Evolutionary conservation across 2,329 filamentous ascomycete genomes (phyloP), one percentile per base, ranked within the genome.

Genomic region (Xylaria sp.): DNA sequence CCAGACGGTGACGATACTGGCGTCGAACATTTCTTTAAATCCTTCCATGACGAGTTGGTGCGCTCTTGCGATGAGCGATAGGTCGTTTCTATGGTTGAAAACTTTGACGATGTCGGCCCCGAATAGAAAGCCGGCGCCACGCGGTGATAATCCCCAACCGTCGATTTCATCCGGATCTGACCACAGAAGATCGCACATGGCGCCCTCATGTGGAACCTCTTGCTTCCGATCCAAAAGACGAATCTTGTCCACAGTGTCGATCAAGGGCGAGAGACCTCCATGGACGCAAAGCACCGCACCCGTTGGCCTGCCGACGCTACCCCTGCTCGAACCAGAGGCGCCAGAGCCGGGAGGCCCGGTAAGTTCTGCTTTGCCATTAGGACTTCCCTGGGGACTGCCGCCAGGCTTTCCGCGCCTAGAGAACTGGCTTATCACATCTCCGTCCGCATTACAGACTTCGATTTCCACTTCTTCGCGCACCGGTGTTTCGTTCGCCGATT

Each of bases 21-120:
- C 92, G 78, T 97, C 94, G 78, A 98, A 99, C 94, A 98, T 98
- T 80, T 98, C 96, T 83, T 98, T 98, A 82, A 98, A 99, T 0
- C 96, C 96, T 80, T 99, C 96, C 96, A 98, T 99, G 73, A 99
- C 96, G 25, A 99, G 89, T 81, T 99, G 96, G 79, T 99, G 96
- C 0, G 96, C 96, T 65, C 96, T 90, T 20, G 95, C 96, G 73
- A 99, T 96, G 62, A 99, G 87, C 25, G 91, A 94, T 34, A 99
- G 87, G 78, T 97, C 93, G 80, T 99, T 99, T 67, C 90, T 89
- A 81, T 98, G 91, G 82, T 98, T 99, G 84, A 99, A 99, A 73
- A 91, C 90, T 77, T 96, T 97, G 77, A 98, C 95, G 67, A 98
- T 98, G 78, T 98, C 94, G 3, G 93, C 91, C 61, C 96, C 96